Base-by-base conservation (phyloP, 176 grass and related monocot species). In the Avena insularis region DNA sequence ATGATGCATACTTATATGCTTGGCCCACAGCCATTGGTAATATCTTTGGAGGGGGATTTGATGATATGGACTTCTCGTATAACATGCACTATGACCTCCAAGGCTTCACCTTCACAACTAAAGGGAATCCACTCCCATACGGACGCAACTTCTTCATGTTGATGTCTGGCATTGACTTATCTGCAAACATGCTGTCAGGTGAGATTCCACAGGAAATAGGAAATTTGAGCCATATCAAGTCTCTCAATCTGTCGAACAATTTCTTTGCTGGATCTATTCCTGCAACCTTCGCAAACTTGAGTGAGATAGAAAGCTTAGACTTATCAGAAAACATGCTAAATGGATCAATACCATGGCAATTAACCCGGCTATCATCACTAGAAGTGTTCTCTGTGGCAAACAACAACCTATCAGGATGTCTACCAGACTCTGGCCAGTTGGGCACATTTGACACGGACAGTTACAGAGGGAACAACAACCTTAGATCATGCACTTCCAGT, bases 381-480 rank as follows among this genome's bases (percentile, higher is more conserved):
- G 10, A 19, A 5, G 62, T 29, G 20, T 88, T 88, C 79, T 88
- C 70, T n/a, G 86, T 90, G 20, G 88, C 88, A 31, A 53, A 82
- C n/a, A 82, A 86, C 15, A 78, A 90, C 57, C 71, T 90, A 58
- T 86, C 88, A 0, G 88, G 88, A 23, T 86, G 83, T 8, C 82
- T 81, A 78, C 71, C 80, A 14, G 33, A 4, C 65, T n/a, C 35
- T 11, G 68, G 80, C 2, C 88, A 86, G 27, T 71, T 90, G 1
- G 2, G 15, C 36, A 2, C 83, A 49, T 90, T 86, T 40, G 31
- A 4, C 2, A 20, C 9, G 9, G 55, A 11, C 1, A 15, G 78
- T 35, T 86, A 82, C 65, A 71, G 67, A 48, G 88, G 83, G 21
- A 64, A 64, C 61, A 64, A 64, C 61, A 64, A 64, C 10, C 61